phyloP scores from a whole-genome alignment of 2,329 filamentous ascomycete species.

The Pseudogymnoascus sp. region DNA sequence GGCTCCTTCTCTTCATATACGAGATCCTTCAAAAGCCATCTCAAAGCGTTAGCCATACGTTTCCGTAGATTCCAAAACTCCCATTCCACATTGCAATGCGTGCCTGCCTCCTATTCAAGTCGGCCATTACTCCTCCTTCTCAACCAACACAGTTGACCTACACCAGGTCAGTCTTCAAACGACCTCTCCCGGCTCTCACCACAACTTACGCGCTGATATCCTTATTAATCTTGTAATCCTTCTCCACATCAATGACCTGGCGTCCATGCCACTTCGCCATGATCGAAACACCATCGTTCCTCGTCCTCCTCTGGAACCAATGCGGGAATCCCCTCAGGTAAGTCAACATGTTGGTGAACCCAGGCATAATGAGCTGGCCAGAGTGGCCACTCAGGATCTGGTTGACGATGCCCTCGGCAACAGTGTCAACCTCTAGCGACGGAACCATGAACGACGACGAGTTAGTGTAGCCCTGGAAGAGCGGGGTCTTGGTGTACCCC shows the following conservation, averaged over 20 bases:
- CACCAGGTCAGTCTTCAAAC: background rate
- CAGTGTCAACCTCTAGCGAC: slow-evolving; percentile 49
- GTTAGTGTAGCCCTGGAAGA: slow-evolving; percentile 49
- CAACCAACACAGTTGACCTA: background rate
- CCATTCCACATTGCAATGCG: background rate
- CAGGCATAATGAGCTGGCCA: slow-evolving; percentile 48
- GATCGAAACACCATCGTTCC: slow-evolving; percentile 31
- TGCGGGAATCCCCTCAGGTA: slow-evolving; percentile 47
- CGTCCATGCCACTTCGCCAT: slow-evolving; percentile 26
- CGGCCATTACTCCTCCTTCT: background rate
- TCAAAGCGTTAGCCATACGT: background rate
- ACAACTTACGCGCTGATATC: slow-evolving; percentile 21
- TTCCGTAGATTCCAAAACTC: background rate
- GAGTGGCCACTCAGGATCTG: slow-evolving; percentile 51
- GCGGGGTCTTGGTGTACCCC: slow-evolving; percentile 51
- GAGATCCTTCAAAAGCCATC: background rate
- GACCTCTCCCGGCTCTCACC: background rate
- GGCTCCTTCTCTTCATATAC: slow-evolving; percentile 1
- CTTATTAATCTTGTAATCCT: slow-evolving; percentile 18
- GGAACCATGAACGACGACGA: slow-evolving; percentile 43
- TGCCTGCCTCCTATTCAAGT: background rate
- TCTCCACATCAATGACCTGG: slow-evolving; percentile 26
- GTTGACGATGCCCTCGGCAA: slow-evolving; percentile 54
- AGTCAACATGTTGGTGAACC: slow-evolving; percentile 32
- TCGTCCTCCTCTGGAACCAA: slow-evolving; percentile 51